These are phyloP conservation scores for Hypsizygus marmoreus DNA, from an alignment of 768 basidiomycete genomes.

Conservation along the genomic window DNA sequence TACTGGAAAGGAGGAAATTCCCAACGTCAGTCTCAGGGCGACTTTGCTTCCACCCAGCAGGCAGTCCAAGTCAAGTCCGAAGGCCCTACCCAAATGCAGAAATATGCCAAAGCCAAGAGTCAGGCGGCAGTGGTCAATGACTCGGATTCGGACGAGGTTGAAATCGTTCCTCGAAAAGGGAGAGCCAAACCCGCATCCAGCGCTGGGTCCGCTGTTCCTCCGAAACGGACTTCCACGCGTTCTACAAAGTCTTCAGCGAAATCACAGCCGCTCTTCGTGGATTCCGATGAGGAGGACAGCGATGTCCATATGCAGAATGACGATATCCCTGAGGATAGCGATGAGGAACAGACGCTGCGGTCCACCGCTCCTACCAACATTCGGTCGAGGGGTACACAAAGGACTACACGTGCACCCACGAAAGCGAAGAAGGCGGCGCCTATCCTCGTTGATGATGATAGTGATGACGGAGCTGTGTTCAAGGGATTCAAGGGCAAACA, in stretches of 20 bases:
- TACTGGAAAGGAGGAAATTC: conserved; percentile 54
- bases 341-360: conserved; percentile 29
- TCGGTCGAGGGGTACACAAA: conserved; percentile 18
- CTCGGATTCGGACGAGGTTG: conserved; percentile 37
- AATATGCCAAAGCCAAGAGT: conserved; percentile 21
- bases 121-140: conserved; percentile 34
- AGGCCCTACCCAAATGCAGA: conserved; percentile 18
- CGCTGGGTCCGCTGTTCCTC: conserved; percentile 23
- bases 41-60: conserved; percentile 22
- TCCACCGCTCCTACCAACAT: conserved; percentile 26
- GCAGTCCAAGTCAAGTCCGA: conserved; percentile 13
- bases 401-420: conserved; percentile 25
- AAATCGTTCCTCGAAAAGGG: conserved; percentile 15
- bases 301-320: conserved; percentile 22
- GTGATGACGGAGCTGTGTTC: conserved; percentile 73
- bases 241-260: conserved; percentile 30
- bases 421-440: conserved; percentile 34
- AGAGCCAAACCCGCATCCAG: conserved; percentile 30
- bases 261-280: conserved; percentile 51
- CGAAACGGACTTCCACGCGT: conserved; percentile 18
- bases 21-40: conserved; percentile 21
- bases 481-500: conserved; percentile 52
- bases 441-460: conserved; percentile 62
- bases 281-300: conserved; percentile 44
- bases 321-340: conserved; percentile 20